Base-by-base conservation (phyloP, 2,329 filamentous ascomycete species). In the Mariannaea elegans region DNA sequence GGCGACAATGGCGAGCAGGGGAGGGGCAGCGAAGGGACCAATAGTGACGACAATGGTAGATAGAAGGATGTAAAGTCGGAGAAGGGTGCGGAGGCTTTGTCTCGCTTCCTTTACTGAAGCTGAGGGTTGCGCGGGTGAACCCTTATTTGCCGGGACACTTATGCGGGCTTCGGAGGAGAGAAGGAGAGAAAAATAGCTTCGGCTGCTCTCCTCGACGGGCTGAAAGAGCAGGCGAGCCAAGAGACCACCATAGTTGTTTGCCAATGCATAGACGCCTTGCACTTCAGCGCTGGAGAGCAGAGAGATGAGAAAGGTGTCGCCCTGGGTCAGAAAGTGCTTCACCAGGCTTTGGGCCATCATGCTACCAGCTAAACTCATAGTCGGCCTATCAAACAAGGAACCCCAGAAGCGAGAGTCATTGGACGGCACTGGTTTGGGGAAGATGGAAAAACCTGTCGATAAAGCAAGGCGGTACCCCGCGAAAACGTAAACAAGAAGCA, bases 251-350 rank as follows among this genome's bases (percentile, higher is more conserved):
- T 95, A 99, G 76, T 98, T 99, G 69, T 93, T 93, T 51, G 94
- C 95, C 5, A 99, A 84, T 0, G 94, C 93, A 72, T 98, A 99
- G 32, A 93, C 88, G 13, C 95, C 95, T 78, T 98, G 95, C 4
- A 94, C 90, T 39, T 87, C 82, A 1, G 95, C 85, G 0, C 88
- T 88, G 7, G 94, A 90, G 57, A 98, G 82, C 12, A 89, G 79
- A 14, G 91, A 90, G 64, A 99, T 90, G 48, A 98, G 87, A 67
- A 98, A 86, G 2, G 93, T 93, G 78, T 99, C 95, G 60, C 94
- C 95, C 77, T 98, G 93, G 0, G 95, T 98, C 51, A 99, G 85
- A 51, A 98, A 74, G 74, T 98, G 94, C 77, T 99, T 99, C 70
- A 98, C 87, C 18, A 93, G 78, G 32, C 92, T 94, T 77, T 99